These are phyloP conservation scores for Termitomyces bulborhizus DNA, from an alignment of 768 basidiomycete genomes.

Conservation along the genomic window DNA sequence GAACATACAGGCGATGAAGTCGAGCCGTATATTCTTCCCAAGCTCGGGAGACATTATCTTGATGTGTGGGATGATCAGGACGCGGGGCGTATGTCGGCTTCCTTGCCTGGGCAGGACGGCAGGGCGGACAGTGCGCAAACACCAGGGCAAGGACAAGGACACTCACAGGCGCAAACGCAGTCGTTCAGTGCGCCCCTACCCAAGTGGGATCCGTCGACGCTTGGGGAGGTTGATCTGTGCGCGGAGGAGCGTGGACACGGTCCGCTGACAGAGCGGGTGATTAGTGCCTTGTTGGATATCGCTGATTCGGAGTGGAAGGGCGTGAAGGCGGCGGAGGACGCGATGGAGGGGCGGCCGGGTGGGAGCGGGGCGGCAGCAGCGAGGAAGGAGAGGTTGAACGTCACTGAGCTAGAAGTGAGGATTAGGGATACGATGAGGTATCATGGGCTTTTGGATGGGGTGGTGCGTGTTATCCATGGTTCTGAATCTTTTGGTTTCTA, in stretches of 20 bases:
- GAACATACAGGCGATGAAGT: constrained; percentile 88
- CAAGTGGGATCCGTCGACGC: constrained; percentile 79
- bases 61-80: constrained; percentile 96
- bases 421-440: constrained; percentile 72
- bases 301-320: constrained; percentile 70
- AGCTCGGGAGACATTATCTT: constrained; percentile 80
- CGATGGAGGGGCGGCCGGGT: constrained; percentile 78
- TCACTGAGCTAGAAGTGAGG: constrained; percentile 71
- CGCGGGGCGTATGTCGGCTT: constrained; percentile 30
- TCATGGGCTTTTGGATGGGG: constrained; percentile 62
- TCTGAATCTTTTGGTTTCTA: background rate
- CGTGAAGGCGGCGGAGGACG: constrained; percentile 78
- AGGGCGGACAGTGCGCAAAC: constrained; percentile 15
- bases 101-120: constrained; percentile 18
- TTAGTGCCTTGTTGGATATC: constrained; percentile 67
- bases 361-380: constrained; percentile 76
- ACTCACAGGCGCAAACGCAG: constrained; percentile 18
- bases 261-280: constrained; percentile 79
- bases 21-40: constrained; percentile 81
- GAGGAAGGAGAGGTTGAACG: constrained; percentile 68
- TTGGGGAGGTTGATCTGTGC: constrained; percentile 63
- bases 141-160: too few relatives aligned
- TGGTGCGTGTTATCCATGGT: constrained; percentile 44
- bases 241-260: constrained; percentile 82
- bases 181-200: constrained; percentile 47